Base-by-base conservation (phyloP, 1,284 basidiomycete species). In the Irpex rosettiformis region DNA sequence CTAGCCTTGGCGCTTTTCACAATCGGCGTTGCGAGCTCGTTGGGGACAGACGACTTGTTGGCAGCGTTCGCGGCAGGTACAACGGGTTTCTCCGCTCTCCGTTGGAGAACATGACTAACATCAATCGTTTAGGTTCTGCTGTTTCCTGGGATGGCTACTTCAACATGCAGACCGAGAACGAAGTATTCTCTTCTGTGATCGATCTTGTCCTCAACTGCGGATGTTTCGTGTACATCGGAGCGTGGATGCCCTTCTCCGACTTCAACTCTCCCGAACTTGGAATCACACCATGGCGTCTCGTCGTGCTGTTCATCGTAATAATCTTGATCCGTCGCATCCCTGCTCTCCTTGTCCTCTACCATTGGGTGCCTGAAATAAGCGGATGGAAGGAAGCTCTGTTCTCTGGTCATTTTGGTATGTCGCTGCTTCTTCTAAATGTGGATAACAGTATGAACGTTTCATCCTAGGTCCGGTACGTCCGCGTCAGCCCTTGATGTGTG, bases 91-190 rank as follows among this genome's bases (percentile, higher is more conserved):
- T 11, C n/a, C 11, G 37, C n/a, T n/a, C n/a, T n/a, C n/a, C n/a
- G n/a, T n/a, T n/a, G n/a, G n/a, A n/a, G n/a, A n/a, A n/a, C n/a
- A n/a, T n/a, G n/a, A n/a, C n/a, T n/a, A n/a, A n/a, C n/a, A n/a
- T n/a, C n/a, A n/a, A n/a, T n/a, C n/a, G n/a, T n/a, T n/a, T 61
- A 90, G 88, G 88, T 1, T 88, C 82, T 57, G 93, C 95, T 0
- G 90, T 97, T 64, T 93, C 94, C 1, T 98, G 95, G 96, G 94
- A 98, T 68, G 91, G 93, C 40, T 84, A 94, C 70, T 97, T 96
- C 75, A 92, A 93, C 68, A 77, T 79, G 47, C 89, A 94, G 58
- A 94, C 86, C 2, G 91, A 95, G 71, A 85, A 88, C 64, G 88
- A 93, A 60, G 81, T 88, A 37, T 98, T 98, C 70, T 89, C 93